Evolutionary conservation across 108 stramenopile genomes (phyloP), one percentile per base, ranked within the genome.

Genomic region (Cyclotella atomus): DNA sequence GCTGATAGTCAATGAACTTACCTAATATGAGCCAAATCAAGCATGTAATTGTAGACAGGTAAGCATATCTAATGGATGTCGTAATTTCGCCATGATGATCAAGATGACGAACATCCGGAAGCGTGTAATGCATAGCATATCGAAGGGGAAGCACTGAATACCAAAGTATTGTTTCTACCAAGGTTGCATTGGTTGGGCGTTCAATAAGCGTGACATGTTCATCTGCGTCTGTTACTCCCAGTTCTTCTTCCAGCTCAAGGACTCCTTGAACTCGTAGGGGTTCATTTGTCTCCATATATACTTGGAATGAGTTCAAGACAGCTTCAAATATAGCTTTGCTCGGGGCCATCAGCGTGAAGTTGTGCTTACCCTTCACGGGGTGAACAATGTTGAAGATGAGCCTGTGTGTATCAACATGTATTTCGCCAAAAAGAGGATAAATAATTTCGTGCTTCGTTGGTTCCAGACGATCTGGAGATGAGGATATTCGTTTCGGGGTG

Each of bases 341-440:
- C 29, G 90, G 88, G 7, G 90, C 88, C 86, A 91, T 85, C 36
- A 91, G 74, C 56, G 68, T 64, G 82, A 80, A 85, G 25, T 81
- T 47, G 7, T 65, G 77, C 47, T 83, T 77, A 1, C 71, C 69
- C n/a, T 70, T 35, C 7, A 62, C 50, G 5, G 85, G 82, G 60
- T 85, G 79, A 23, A 76, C 70, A 59, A 91, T 83, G 36, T 65
- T 73, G 55, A 91, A 85, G 36, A 91, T 84, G 0, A 77, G 50
- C 36, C 83, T 87, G 5, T 79, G 57, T 16, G 73, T 71, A 65
- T 92, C 91, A 24, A 92, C 77, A 16, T 86, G 76, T 59, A 92
- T 73, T 2, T 76, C 66, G 16, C 71, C 79, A 68, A 88, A 92
- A 6, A 50, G 70, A 12, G 88, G 85, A 54, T 89, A 92, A 14